Evolutionary conservation across 2,329 filamentous ascomycete genomes (phyloP).

Genomic region (Curvularia hawaiiensis): DNA sequence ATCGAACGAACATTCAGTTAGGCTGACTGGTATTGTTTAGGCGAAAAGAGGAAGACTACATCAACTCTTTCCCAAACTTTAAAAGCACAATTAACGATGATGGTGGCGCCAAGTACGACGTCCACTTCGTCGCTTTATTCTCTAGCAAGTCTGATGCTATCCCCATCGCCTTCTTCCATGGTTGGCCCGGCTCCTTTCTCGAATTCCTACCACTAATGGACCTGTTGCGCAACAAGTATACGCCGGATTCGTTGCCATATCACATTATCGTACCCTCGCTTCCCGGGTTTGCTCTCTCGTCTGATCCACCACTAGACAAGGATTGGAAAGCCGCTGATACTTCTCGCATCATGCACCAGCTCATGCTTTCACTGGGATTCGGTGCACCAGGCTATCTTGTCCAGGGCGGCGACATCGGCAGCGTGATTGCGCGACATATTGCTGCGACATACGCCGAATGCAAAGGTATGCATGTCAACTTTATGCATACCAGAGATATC

Average conservation of each 20-base stretch:
- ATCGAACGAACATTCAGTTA: not conserved
- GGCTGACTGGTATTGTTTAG: conserved; percentile 11
- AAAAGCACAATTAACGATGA: conserved; percentile 50
- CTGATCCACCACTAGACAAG: conserved; percentile 52
- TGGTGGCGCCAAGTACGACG: conserved; percentile 43
- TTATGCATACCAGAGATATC: conserved; percentile 31
- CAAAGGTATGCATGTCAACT: conserved; percentile 50
- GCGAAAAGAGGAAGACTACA: conserved; percentile 48
- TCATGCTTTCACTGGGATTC: conserved; percentile 62
- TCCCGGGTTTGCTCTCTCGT: conserved; percentile 60
- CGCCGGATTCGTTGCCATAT: conserved; percentile 58
- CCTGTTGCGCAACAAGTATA: conserved; percentile 55
- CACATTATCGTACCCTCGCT: conserved; percentile 63
- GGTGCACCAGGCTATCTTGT: conserved; percentile 54
- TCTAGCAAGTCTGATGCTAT: conserved; percentile 57
- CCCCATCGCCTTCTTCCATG: conserved; percentile 60
- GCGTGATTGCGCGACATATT: conserved; percentile 51
- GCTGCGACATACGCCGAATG: conserved; percentile 52
- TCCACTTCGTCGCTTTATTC: conserved; percentile 63
- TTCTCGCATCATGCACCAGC: conserved; percentile 54
- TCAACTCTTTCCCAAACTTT: conserved; percentile 60
- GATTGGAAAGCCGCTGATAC: conserved; percentile 51
- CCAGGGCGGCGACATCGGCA: conserved; percentile 64
- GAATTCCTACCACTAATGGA: conserved; percentile 62
- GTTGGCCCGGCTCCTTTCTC: conserved; percentile 60